Conservation (phyloP, 2,329 filamentous ascomycete species). For the Trichoderma arundinaceum region DNA sequence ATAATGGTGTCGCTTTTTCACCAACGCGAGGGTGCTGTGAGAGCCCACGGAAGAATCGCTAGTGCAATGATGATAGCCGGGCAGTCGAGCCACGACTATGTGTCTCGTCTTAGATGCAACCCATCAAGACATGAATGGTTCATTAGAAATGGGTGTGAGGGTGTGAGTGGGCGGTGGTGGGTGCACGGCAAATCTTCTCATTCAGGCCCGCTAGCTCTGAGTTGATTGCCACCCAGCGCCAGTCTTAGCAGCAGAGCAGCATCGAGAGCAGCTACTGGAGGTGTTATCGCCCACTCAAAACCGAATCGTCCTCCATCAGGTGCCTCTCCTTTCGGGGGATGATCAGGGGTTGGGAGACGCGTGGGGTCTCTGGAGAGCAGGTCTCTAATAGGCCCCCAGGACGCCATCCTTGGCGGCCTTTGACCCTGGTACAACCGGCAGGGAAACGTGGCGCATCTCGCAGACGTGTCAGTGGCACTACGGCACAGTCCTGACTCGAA, state of each 20-base stretch:
- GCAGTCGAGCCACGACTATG: background rate
- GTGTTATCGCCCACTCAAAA: background rate
- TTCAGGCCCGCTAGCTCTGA: background rate
- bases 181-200: conserved; percentile 16
- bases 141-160: conserved; percentile 17
- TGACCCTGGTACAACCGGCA: conserved; percentile 6
- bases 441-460: conserved; percentile 31
- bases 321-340: conserved; percentile 24
- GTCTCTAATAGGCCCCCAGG: background rate
- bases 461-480: conserved; percentile 31
- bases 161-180: conserved; percentile 11
- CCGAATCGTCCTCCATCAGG: conserved; percentile 8
- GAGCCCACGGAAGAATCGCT: background rate
- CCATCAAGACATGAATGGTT: conserved; percentile 16
- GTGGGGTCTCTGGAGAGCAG: conserved; percentile 21
- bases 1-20: background rate
- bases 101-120: background rate
- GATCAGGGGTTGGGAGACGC: conserved; percentile 29
- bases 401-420: background rate
- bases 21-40: background rate
- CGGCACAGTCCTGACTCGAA: conserved; percentile 32
- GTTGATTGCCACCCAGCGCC: background rate
- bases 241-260: background rate
- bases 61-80: background rate
- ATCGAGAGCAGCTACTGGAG: background rate